A percentile compares a stretch with the other conserved stretches of the same genome.
phyloP scores from a whole-genome alignment of 306 rosid species.

The Dryas octopetala region DNA sequence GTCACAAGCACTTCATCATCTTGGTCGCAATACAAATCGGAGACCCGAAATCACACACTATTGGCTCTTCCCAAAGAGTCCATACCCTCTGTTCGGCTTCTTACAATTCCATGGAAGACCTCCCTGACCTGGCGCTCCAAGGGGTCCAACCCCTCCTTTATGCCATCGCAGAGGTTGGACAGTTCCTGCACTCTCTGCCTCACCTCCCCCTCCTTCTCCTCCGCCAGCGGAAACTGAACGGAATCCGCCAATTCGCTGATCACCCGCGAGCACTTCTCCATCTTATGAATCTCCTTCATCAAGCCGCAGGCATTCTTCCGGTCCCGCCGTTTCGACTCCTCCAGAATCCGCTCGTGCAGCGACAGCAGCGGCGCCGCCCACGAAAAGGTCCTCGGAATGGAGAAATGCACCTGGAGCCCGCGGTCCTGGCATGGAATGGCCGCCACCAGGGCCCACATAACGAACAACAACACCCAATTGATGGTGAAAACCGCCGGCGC shows the following conservation, averaged over 20 bases:
- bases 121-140: slow-evolving; percentile 83
- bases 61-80: slow-evolving; percentile 49
- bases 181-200: slow-evolving; percentile 66
- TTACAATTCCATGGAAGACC: slow-evolving; percentile 73
- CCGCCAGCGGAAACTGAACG: slow-evolving; percentile 66
- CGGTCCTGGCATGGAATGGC: slow-evolving; percentile 98
- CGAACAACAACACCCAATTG: slow-evolving; percentile 59
- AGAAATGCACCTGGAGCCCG: slow-evolving; percentile 67
- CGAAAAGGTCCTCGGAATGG: slow-evolving; percentile 44
- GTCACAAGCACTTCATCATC: background rate
- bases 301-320: slow-evolving; percentile 68
- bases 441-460: slow-evolving; percentile 92
- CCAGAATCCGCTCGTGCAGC: slow-evolving; percentile 70
- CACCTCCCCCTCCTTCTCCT: slow-evolving; percentile 64
- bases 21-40: too few relatives aligned
- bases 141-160: slow-evolving; percentile 74
- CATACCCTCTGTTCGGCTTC: slow-evolving; percentile 74
- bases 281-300: slow-evolving; percentile 76
- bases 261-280: slow-evolving; percentile 68
- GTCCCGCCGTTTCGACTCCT: slow-evolving; percentile 79
- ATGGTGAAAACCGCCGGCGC: slow-evolving; percentile 58
- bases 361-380: slow-evolving; percentile 70
- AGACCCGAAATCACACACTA: too few relatives aligned
- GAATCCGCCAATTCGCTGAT: slow-evolving; percentile 68
- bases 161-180: slow-evolving; percentile 43